Conservation (phyloP, 2,329 filamentous ascomycete genomes). For the Aspergillus oerlinghausenensis region DNA sequence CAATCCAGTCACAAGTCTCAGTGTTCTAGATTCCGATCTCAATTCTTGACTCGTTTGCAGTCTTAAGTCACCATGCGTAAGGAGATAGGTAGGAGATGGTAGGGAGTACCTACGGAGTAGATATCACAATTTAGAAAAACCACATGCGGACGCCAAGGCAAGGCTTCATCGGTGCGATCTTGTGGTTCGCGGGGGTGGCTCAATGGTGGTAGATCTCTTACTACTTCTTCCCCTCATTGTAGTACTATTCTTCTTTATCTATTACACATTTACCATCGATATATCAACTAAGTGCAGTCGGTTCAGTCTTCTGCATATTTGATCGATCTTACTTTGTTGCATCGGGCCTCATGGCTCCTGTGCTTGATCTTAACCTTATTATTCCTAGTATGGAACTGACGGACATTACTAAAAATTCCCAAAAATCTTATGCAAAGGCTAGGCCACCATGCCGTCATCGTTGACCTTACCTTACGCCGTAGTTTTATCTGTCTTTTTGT, state of each 20-base stretch:
- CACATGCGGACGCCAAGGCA: background rate
- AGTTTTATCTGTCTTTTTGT: background rate
- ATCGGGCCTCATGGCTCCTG: background rate
- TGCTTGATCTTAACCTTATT: background rate
- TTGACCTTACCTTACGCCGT: background rate
- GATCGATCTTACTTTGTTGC: background rate
- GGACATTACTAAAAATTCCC: background rate
- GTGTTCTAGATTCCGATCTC: background rate
- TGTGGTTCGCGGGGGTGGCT: background rate
- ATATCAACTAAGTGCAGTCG: background rate
- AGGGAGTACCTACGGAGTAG: too few species aligned
- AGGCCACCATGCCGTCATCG: slow-evolving; percentile 7
- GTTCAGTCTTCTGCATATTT: background rate
- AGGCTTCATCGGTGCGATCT: background rate
- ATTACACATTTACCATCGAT: background rate
- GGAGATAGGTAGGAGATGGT: background rate
- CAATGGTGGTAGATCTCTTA: background rate
- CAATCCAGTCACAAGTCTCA: background rate
- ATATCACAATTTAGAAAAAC: too few species aligned
- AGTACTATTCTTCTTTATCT: background rate
- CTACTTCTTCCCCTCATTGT: background rate
- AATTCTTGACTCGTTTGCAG: background rate
- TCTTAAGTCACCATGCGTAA: background rate
- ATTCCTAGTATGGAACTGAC: background rate
- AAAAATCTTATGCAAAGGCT: background rate